These are phyloP conservation scores for Astrothelium subdiscretum DNA, from an alignment of 495 filamentous ascomycete genomes.

Conservation along the genomic window DNA sequence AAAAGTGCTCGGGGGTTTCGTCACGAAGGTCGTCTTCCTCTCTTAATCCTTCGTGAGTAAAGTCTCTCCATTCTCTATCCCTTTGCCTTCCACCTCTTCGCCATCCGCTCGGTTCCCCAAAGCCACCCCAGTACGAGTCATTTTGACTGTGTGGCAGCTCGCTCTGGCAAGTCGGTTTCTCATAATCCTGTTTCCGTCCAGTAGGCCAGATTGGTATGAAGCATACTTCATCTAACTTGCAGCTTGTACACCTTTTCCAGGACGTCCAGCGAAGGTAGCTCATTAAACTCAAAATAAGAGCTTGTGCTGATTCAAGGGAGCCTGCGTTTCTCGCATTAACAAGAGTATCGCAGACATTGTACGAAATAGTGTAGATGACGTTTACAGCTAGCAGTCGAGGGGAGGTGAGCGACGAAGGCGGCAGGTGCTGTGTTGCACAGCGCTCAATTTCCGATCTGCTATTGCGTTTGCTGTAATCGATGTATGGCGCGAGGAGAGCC, in stretches of 20 bases:
- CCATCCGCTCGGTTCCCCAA: constrained; percentile 8
- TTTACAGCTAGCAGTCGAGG: constrained; percentile 15
- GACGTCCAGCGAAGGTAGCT: constrained; percentile 45
- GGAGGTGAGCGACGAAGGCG: constrained; percentile 15
- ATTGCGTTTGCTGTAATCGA: constrained; percentile 36
- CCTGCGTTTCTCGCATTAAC: constrained; percentile 27
- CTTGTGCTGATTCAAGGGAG: constrained; percentile 18
- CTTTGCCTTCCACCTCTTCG: constrained; percentile 5
- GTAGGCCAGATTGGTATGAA: constrained; percentile 57
- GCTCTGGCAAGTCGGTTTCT: constrained; percentile 37
- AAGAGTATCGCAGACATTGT: constrained; percentile 40
- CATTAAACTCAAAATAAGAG: constrained; percentile 23
- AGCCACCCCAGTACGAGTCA: constrained; percentile 28
- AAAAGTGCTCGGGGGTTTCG: background rate
- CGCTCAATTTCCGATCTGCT: constrained; percentile 28
- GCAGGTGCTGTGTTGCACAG: constrained; percentile 41
- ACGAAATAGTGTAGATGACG: constrained; percentile 37
- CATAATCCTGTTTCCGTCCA: constrained; percentile 42
- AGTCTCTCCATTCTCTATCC: background rate
- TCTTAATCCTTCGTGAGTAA: background rate
- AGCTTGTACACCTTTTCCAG: constrained; percentile 50
- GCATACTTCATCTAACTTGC: constrained; percentile 47
- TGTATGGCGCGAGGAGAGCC: constrained; percentile 36
- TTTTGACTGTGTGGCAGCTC: constrained; percentile 20
- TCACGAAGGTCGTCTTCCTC: background rate